Evolutionary conservation across 495 filamentous ascomycete species (phyloP).

Genomic region (Achaetomiella virescens): DNA sequence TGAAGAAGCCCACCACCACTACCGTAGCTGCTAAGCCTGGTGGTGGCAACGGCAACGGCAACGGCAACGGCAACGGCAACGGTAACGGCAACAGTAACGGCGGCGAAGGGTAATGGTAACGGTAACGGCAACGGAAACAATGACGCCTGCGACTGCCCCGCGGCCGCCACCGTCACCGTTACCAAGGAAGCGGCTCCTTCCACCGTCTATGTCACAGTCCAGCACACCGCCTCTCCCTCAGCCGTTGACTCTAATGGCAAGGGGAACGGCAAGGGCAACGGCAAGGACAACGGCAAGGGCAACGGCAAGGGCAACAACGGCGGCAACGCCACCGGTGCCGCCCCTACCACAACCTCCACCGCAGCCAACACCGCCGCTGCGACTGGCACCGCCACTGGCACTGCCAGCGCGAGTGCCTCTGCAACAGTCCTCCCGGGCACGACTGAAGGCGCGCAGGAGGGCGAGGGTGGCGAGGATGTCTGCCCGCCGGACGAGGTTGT

Average conservation of each 20-base stretch:
- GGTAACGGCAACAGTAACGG: neutral
- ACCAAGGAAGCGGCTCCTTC: slow-evolving; percentile 29
- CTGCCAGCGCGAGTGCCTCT: slow-evolving; percentile 24
- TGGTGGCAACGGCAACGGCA: slow-evolving; percentile 16
- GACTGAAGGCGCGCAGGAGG: neutral
- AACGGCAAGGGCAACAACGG: slow-evolving; percentile 13
- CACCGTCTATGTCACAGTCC: slow-evolving; percentile 38
- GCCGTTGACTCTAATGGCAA: slow-evolving; percentile 3
- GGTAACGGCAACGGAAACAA: slow-evolving; percentile 4
- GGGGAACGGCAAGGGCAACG: slow-evolving; percentile 4
- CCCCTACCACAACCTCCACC: slow-evolving; percentile 21
- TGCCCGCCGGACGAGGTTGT: neutral
- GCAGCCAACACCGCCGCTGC: slow-evolving; percentile 9
- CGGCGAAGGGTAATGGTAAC: neutral
- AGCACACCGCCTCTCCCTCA: neutral
- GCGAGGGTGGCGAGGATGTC: neutral
- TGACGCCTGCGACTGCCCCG: too few species aligned
- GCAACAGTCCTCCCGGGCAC: neutral
- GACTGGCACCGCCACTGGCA: slow-evolving; percentile 21
- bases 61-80: slow-evolving; percentile 22
- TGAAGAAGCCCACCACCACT: slow-evolving; percentile 17
- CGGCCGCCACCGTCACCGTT: slow-evolving; percentile 16
- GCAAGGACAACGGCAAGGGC: slow-evolving; percentile 5
- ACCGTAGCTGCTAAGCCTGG: slow-evolving; percentile 14
- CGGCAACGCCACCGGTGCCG: slow-evolving; percentile 6